These are phyloP conservation scores for Nymphaea thermarum DNA, from an alignment of 164 flowering plant species.

Conservation along the genomic window DNA sequence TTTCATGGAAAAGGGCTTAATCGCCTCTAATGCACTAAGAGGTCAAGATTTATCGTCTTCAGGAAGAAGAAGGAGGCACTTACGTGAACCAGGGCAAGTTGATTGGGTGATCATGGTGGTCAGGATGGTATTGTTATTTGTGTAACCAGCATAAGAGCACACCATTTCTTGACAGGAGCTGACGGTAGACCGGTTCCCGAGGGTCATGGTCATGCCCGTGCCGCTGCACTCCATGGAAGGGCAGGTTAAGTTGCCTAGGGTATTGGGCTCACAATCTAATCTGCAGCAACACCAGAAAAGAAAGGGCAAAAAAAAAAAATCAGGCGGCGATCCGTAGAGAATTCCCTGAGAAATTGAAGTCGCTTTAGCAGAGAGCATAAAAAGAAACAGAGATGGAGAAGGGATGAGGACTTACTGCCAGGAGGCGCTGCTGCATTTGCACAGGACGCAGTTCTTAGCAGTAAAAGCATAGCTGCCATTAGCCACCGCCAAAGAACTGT, in stretches of 20 bases:
- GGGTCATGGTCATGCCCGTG: constrained; percentile 3
- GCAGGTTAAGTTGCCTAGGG: constrained; percentile 26
- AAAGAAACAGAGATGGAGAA: neutral
- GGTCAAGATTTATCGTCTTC: neutral
- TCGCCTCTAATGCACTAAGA: neutral
- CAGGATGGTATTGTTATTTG: constrained; percentile 13
- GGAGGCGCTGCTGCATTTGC: constrained; percentile 30
- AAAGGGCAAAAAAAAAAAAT: neutral
- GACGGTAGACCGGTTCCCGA: constrained; percentile 28
- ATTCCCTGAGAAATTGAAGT: neutral
- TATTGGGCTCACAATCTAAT: constrained; percentile 28
- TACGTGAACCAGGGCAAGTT: constrained; percentile 23
- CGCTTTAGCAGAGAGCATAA: neutral
- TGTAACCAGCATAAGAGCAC: constrained; percentile 31
- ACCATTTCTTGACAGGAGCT: constrained; percentile 13
- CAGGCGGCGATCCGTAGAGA: too few species aligned
- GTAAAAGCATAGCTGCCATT: constrained; percentile 45
- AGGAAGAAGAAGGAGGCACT: neutral
- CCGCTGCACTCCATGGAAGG: constrained; percentile 37
- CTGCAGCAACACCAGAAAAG: constrained; percentile 33
- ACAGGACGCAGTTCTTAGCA: constrained; percentile 52
- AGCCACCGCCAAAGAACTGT: constrained; percentile 37
- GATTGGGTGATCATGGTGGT: constrained; percentile 18
- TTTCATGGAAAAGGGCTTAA: neutral
- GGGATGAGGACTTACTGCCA: neutral